Conservation (phyloP, 83 land plant genomes). For the Picea abies region DNA sequence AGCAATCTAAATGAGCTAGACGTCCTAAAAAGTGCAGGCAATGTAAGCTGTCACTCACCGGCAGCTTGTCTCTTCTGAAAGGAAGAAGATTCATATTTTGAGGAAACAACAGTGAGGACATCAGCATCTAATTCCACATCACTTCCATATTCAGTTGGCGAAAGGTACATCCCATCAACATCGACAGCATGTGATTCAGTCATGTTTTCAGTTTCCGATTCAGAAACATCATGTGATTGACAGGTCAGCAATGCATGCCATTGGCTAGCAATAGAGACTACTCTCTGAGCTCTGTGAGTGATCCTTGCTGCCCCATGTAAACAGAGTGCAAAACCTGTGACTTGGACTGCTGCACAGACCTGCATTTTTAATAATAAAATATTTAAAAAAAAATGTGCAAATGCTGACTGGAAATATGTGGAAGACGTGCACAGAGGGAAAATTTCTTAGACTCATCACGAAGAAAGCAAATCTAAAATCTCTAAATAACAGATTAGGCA, state of each 20-base stretch:
- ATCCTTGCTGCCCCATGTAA: slow-evolving; percentile 40
- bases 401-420: background rate
- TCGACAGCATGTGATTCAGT: slow-evolving; percentile 2
- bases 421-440: background rate
- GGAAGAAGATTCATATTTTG: slow-evolving; percentile 15
- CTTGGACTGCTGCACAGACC: slow-evolving; percentile 38
- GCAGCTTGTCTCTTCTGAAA: slow-evolving; percentile 28
- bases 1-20: no score
- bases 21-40: background rate
- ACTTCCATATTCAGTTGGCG: slow-evolving; percentile 3
- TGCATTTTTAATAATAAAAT: slow-evolving; percentile 5
- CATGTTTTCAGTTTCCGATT: background rate
- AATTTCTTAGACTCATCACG: background rate
- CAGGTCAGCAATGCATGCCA: slow-evolving; percentile 42
- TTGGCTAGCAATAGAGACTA: slow-evolving; percentile 33
- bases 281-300: slow-evolving; percentile 37
- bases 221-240: background rate
- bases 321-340: slow-evolving; percentile 34
- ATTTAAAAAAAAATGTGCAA: background rate
- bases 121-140: slow-evolving; percentile 2
- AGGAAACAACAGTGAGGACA: background rate
- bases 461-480: background rate
- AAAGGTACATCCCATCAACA: slow-evolving; percentile 17
- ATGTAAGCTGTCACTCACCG: slow-evolving; percentile 3
- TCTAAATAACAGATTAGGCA: background rate